Evolutionary conservation across 805 yeast genomes (phyloP), one percentile per base, ranked within the genome.

Genomic region (Candida qinlingensis): DNA sequence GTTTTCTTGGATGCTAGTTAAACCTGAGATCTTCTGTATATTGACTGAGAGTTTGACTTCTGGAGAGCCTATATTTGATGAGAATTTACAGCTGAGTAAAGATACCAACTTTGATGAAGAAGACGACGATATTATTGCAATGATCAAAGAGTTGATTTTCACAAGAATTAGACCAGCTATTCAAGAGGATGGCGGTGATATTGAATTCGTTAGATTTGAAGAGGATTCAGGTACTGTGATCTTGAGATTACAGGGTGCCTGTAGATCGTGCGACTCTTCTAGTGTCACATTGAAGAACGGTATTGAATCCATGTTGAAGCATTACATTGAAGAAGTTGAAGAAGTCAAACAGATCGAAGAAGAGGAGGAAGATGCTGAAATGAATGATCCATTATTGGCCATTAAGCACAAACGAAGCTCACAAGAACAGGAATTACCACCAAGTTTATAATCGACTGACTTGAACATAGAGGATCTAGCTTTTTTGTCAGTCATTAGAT

Each of bases 101-200:
- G 80, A 74, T 50, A 66, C 75, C 58, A 72, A 63, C 37, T 68
- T 75, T 44, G 69, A 66, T 45, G 87, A 83, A 27, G 81, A 80
- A 10, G 88, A 83, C 53, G 87, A 81, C 51, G 89, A 83, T 53
- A 69, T 83, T 19, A 78, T 81, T 6, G 73, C 75, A 28, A 83
- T 82, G 77, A 83, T 83, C 56, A 83, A 83, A 55, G 89, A 83
- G 62, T 66, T 83, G 54, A 80, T 83, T 36, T 81, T 80, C 61
- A 83, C 89, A 1, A 73, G 86, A 59, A 83, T 83, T 43, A 74
- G 85, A 61, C 89, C 89, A 2, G 87, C 88, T 0, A 74, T 83
- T 52, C 87, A 81, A 61, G 89, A 83, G 51, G 89, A 83, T 58
- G 89, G 89, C 41, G 89, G 89, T 5, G 89, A 83, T 59, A 76